Evolutionary conservation across 805 yeast genomes (phyloP).

Genomic region (Teunomyces funiuensis): DNA sequence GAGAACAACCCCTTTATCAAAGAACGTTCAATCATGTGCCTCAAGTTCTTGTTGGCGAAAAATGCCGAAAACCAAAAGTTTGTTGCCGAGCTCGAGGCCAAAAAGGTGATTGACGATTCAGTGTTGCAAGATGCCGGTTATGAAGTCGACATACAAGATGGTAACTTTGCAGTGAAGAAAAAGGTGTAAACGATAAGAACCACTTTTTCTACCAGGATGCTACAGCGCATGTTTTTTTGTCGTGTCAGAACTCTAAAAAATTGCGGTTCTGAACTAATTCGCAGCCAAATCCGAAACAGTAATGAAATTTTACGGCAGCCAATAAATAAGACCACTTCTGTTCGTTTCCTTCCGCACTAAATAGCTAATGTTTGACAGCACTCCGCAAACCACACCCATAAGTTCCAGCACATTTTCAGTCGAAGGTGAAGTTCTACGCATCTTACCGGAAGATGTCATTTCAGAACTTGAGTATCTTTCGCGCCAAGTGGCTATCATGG

Average conservation of each 20-base stretch:
- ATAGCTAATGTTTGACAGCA: background rate
- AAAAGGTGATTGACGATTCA: slow-evolving; percentile 55
- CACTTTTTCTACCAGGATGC: no score
- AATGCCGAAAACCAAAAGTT: slow-evolving; percentile 73
- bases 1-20: slow-evolving; percentile 85
- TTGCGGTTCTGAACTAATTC: slow-evolving; percentile 3
- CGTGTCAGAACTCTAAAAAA: background rate
- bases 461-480: slow-evolving; percentile 5
- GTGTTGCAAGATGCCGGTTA: slow-evolving; percentile 70
- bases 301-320: background rate
- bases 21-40: slow-evolving; percentile 79
- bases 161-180: slow-evolving; percentile 59
- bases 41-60: slow-evolving; percentile 62
- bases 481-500: slow-evolving; percentile 1
- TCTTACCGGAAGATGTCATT: slow-evolving; percentile 3
- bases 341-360: slow-evolving; percentile 3
- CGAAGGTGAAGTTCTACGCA: background rate
- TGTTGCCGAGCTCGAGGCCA: slow-evolving; percentile 76
- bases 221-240: no score
- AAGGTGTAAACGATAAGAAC: background rate
- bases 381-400: background rate
- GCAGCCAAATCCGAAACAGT: slow-evolving; percentile 4
- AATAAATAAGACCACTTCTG: slow-evolving; percentile 4
- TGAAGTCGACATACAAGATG: slow-evolving; percentile 70
- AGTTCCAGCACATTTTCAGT: background rate